phyloP scores from a whole-genome alignment of 257 asterid genomes.

The Solanum virginianum region DNA sequence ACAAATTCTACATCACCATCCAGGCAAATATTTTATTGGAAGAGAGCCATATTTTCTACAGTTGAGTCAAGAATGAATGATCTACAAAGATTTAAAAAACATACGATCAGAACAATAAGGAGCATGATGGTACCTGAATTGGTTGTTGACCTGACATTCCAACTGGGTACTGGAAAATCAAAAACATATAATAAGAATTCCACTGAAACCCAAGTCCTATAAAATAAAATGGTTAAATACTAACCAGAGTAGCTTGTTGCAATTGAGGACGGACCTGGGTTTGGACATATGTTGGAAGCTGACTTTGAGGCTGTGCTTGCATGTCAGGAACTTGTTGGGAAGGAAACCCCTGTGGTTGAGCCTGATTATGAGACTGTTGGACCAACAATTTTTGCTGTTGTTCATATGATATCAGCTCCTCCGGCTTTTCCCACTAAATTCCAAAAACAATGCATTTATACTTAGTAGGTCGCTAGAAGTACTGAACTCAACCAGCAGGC shows the following conservation, averaged over 20 bases:
- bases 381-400: conserved; percentile 40
- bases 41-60: not conserved
- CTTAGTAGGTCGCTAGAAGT: not conserved
- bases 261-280: conserved; percentile 32
- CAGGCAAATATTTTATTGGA: not conserved
- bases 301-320: conserved; percentile 50
- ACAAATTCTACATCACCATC: not conserved
- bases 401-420: conserved; percentile 49
- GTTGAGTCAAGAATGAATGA: not conserved
- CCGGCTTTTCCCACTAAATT: conserved; percentile 92
- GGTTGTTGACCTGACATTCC: conserved; percentile 43
- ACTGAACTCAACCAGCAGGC: not conserved
- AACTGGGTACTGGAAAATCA: conserved; percentile 43
- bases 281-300: conserved; percentile 34
- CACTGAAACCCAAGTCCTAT: not conserved
- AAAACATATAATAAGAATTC: conserved; percentile 9
- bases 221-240: conserved; percentile 3
- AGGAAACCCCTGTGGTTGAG: conserved; percentile 38
- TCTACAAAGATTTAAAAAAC: not conserved
- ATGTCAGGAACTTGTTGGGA: conserved; percentile 40
- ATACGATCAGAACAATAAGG: not conserved
- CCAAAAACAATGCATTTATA: not conserved
- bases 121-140: conserved; percentile 32
- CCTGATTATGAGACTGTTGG: conserved; percentile 37
- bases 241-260: conserved; percentile 49